These are phyloP conservation scores for Colletotrichum tamarilloi DNA, from an alignment of 2,329 filamentous ascomycete genomes.

Conservation along the genomic window DNA sequence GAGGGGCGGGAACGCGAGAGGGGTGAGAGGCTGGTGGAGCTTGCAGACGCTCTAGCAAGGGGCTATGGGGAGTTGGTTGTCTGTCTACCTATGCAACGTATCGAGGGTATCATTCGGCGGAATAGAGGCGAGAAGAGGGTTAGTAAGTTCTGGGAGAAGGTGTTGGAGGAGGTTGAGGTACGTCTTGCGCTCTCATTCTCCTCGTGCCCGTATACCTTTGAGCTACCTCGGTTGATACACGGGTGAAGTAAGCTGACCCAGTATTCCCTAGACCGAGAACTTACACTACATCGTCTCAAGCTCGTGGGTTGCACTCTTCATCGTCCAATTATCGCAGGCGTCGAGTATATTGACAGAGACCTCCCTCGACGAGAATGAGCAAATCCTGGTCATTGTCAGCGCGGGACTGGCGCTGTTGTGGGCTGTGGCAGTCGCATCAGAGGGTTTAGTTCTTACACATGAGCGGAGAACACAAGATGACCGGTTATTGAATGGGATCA, in stretches of 20 bases:
- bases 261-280: background rate
- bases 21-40: background rate
- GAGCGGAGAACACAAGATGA: background rate
- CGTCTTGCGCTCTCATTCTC: background rate
- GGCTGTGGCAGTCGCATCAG: background rate
- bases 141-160: background rate
- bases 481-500: background rate
- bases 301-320: background rate
- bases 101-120: background rate
- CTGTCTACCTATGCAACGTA: background rate
- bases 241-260: background rate
- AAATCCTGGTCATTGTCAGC: background rate
- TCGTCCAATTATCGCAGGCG: background rate
- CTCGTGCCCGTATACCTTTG: too few relatives aligned
- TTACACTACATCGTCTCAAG: background rate
- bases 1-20: background rate
- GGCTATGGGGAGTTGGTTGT: background rate
- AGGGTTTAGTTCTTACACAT: background rate
- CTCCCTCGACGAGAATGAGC: background rate
- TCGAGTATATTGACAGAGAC: background rate
- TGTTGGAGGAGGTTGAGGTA: background rate
- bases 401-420: background rate
- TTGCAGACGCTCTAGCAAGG: background rate
- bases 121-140: background rate
- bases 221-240: background rate